Base-by-base conservation (phyloP, 208 protist genomes). In the Acanthamoeba quina region DNA sequence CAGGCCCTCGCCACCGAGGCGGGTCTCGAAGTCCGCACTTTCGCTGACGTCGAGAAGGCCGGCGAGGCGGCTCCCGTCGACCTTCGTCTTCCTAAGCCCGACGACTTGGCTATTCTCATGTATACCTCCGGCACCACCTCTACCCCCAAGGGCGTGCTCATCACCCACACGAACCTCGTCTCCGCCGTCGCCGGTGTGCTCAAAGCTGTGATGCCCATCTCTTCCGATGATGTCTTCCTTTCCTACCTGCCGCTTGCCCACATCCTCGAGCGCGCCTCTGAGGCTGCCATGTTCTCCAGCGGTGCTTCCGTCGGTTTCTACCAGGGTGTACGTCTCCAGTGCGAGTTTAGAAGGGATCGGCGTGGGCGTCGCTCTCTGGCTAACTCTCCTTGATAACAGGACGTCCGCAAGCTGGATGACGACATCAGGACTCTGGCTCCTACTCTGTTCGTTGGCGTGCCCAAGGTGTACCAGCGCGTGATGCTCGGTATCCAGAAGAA, bases 241-340 rank as follows among this genome's bases (percentile, higher is more conserved):
- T 97, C 95, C 9, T 98, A 97, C 90, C 92, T 98, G 26, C 98
- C 98, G 52, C 90, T 98, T 17, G 97, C 98, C 17, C 98, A 98
- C 94, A 94, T 97, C 44, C 98, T 98, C 80, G 98, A 98, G 92
- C 66, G 95, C 11, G 64, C 95, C n/a, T 37, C 49, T 41, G 72
- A 56, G 26, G 41, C 83, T 52, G 64, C 49, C 62, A 82, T 95
- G 68, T 47, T 95, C 83, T 86, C 29, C 44, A 60, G 44, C n/a
- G 96, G 96, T 62, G 95, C 83, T 24, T 24, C 82, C n/a, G 94
- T 98, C 72, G 97, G 97, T 41, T 98, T 98, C 94, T 98, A 92
- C 90, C 92, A 85, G 47, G 95, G 95, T 74, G 94, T 95, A 94
- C 64, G 94, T 70, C 68, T 70, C 26, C 66, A 47, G 31, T 21